Percentiles rank a stretch among this genome's conserved stretches.
These are phyloP conservation scores for Wallacemonas sp. DNA, from an alignment of 208 protist species.

Conservation along the genomic window DNA sequence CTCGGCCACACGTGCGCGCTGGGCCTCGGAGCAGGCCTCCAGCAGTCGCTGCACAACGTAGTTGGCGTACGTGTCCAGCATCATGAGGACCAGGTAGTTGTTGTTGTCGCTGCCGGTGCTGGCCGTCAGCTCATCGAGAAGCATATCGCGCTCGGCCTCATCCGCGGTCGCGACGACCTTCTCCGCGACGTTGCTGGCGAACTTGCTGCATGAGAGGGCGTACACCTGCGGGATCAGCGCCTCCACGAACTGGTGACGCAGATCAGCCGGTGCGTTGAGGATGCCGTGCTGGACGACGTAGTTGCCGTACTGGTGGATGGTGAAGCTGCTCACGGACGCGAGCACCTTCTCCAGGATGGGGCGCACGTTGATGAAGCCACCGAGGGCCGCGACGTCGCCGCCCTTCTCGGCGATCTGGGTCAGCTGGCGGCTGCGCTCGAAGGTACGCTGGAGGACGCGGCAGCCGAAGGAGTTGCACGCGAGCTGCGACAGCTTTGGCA, in stretches of 20 bases:
- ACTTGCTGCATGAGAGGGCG: conserved; percentile 95
- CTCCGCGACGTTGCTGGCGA: conserved; percentile 98
- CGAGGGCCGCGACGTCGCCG: conserved; percentile 21
- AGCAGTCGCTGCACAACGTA: conserved; percentile 98
- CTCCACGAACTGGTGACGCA: conserved; percentile 80
- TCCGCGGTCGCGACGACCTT: conserved; percentile 89
- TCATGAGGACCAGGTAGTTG: conserved; percentile 91
- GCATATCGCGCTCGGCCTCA: conserved; percentile 70
- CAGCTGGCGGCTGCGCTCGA: conserved; percentile 68
- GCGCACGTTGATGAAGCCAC: conserved; percentile 42
- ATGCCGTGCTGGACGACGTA: conserved; percentile 99
- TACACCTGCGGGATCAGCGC: conserved; percentile 74
- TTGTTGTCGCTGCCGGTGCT: conserved; percentile 36
- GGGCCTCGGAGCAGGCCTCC: conserved; percentile 54
- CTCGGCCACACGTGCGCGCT: conserved; percentile 58
- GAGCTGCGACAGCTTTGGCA: conserved; percentile 81
- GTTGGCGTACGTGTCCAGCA: conserved; percentile 97
- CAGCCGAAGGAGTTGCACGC: conserved; percentile 98
- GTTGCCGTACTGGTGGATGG: conserved; percentile 98
- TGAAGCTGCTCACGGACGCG: conserved; percentile 70
- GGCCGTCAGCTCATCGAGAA: conserved; percentile 71
- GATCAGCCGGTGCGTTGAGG: conserved; percentile 84
- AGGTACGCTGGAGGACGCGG: conserved; percentile 97
- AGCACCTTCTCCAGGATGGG: conserved; percentile 93
- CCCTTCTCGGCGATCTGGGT: conserved; percentile 13